These are phyloP conservation scores for Phyllosticta citrichinensis DNA, from an alignment of 2,329 filamentous ascomycete species.

Conservation along the genomic window DNA sequence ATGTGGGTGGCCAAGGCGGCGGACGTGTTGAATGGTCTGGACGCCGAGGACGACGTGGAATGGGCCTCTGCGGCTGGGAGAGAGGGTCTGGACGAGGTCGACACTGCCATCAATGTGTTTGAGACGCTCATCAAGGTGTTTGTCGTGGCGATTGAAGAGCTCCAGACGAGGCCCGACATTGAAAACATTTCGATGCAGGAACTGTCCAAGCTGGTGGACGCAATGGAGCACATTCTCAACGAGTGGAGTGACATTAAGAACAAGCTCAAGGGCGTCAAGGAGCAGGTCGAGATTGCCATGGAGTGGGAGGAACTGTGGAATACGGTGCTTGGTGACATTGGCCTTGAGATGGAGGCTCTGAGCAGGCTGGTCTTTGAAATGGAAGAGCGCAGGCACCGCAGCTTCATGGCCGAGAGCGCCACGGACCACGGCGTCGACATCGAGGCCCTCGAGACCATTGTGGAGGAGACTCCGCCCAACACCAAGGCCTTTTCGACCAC, in stretches of 20 bases:
- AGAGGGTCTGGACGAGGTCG: conserved; percentile 62
- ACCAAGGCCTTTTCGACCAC: conserved; percentile 47
- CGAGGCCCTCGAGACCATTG: conserved; percentile 82
- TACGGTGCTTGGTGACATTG: conserved; percentile 84
- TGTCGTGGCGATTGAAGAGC: conserved; percentile 82
- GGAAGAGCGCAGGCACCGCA: conserved; percentile 88
- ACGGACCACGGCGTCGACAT: conserved; percentile 54
- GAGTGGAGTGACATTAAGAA: conserved; percentile 78
- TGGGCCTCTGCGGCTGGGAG: conserved; percentile 86
- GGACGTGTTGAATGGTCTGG: conserved; percentile 77
- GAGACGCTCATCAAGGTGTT: conserved; percentile 87
- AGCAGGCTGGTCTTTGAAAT: conserved; percentile 85
- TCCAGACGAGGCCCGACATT: conserved; percentile 74
- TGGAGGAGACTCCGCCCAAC: conserved; percentile 66
- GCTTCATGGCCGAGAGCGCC: conserved; percentile 58
- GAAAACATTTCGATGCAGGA: conserved; percentile 58
- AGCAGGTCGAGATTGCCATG: conserved; percentile 93
- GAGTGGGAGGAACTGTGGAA: conserved; percentile 99
- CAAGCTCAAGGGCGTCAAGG: conserved; percentile 69
- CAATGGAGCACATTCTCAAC: conserved; percentile 79
- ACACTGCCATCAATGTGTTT: conserved; percentile 67
- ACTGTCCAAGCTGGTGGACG: conserved; percentile 63
- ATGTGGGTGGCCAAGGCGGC: conserved; percentile 90
- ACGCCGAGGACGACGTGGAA: conserved; percentile 94
- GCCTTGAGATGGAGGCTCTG: conserved; percentile 73